phyloP scores from a whole-genome alignment of 2,329 filamentous ascomycete genomes.

The Trichoderma sp. region DNA sequence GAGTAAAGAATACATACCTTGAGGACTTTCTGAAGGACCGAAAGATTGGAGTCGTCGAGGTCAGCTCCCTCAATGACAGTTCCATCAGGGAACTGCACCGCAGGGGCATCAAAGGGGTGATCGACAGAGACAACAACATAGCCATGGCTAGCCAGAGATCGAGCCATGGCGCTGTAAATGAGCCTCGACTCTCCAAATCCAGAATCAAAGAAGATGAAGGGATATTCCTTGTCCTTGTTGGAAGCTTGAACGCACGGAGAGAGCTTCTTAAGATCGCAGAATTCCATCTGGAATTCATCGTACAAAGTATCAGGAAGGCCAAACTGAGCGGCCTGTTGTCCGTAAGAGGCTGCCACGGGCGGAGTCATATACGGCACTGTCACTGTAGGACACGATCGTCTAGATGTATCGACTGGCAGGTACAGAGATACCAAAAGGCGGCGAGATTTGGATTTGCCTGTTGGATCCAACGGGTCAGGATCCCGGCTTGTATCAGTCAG shows the following conservation, averaged over 20 bases:
- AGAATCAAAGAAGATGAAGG: slow-evolving; percentile 49
- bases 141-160: slow-evolving; percentile 51
- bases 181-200: slow-evolving; percentile 50
- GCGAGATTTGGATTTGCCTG: slow-evolving; percentile 32
- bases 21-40: slow-evolving; percentile 31
- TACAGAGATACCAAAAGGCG: slow-evolving; percentile 41
- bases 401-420: slow-evolving; percentile 36
- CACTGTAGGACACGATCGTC: slow-evolving; percentile 32
- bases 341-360: slow-evolving; percentile 39
- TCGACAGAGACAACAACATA: slow-evolving; percentile 54
- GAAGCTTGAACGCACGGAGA: slow-evolving; percentile 24
- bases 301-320: slow-evolving; percentile 42
- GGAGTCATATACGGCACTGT: slow-evolving; percentile 43
- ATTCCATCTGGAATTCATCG: slow-evolving; percentile 34
- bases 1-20: slow-evolving; percentile 26
- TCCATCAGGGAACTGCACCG: slow-evolving; percentile 54
- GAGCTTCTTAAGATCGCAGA: slow-evolving; percentile 34
- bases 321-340: slow-evolving; percentile 33
- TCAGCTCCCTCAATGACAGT: slow-evolving; percentile 37
- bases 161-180: slow-evolving; percentile 49
- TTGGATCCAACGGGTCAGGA: slow-evolving; percentile 41
- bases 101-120: slow-evolving; percentile 50
- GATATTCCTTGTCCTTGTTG: slow-evolving; percentile 10
- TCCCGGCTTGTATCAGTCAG: slow-evolving; percentile 40
- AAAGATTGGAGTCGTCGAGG: slow-evolving; percentile 27